These are phyloP conservation scores for Aspergillus mulundensis DNA, from an alignment of 495 filamentous ascomycete species.

Conservation along the genomic window DNA sequence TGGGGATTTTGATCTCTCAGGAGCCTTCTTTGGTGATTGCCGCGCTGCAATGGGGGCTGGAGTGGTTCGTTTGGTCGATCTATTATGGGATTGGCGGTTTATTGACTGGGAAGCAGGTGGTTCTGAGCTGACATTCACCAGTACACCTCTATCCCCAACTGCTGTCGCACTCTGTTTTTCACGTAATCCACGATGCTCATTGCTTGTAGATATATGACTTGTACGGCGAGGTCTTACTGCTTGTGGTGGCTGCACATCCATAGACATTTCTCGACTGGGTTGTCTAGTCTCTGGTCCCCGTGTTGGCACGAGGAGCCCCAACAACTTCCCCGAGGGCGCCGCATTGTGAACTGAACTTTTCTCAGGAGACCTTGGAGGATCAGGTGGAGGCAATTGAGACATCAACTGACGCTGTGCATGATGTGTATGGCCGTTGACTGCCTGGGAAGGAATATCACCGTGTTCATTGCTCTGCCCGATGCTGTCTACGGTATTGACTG, in stretches of 20 bases:
- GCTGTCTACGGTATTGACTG: background rate
- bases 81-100: background rate
- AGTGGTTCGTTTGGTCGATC: background rate
- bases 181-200: background rate
- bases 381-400: background rate
- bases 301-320: background rate
- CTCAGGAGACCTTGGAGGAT: background rate
- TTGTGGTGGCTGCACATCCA: background rate
- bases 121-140: background rate
- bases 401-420: background rate
- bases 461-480: background rate
- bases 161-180: background rate
- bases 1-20: background rate
- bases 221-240: background rate
- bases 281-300: background rate
- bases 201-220: background rate
- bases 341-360: background rate
- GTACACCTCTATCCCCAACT: background rate
- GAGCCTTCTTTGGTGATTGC: background rate
- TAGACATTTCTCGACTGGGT: background rate
- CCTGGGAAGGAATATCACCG: background rate
- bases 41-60: background rate
- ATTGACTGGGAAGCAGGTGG: background rate
- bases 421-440: background rate
- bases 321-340: background rate